These are phyloP conservation scores for Starmera amethionina DNA, from an alignment of 805 yeast genomes.

Conservation along the genomic window DNA sequence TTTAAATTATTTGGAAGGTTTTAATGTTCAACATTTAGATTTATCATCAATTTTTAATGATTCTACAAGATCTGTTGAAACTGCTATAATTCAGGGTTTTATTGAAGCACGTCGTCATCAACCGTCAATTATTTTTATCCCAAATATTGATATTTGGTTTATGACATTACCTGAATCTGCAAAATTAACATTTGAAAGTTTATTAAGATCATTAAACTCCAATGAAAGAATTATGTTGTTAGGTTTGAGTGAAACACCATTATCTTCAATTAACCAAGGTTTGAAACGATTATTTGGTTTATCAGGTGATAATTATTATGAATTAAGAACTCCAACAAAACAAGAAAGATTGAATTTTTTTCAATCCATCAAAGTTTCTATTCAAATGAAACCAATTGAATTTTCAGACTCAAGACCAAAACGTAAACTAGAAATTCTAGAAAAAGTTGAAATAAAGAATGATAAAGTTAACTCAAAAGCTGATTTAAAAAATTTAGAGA, in stretches of 20 bases:
- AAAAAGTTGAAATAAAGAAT: constrained; percentile 27
- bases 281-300: constrained; percentile 50
- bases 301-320: constrained; percentile 36
- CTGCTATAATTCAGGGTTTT: constrained; percentile 71
- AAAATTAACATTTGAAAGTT: constrained; percentile 57
- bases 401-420: constrained; percentile 50
- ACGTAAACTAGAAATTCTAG: constrained; percentile 23
- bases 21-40: constrained; percentile 80
- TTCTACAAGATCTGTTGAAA: constrained; percentile 72
- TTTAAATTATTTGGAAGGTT: constrained; percentile 76
- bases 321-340: constrained; percentile 31
- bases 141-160: constrained; percentile 73
- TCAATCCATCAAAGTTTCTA: constrained; percentile 37
- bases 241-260: constrained; percentile 52
- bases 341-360: constrained; percentile 52
- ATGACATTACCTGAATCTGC: constrained; percentile 60
- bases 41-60: constrained; percentile 70
- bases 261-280: constrained; percentile 33
- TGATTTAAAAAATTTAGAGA: constrained; percentile 35
- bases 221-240: constrained; percentile 66
- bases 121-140: constrained; percentile 78
- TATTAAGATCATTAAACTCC: constrained; percentile 58
- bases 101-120: constrained; percentile 83
- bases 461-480: constrained; percentile 21
- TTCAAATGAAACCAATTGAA: constrained; percentile 59